Evolutionary conservation across 179 eudicot species (phyloP).

Genomic region (Nepenthes alata): DNA sequence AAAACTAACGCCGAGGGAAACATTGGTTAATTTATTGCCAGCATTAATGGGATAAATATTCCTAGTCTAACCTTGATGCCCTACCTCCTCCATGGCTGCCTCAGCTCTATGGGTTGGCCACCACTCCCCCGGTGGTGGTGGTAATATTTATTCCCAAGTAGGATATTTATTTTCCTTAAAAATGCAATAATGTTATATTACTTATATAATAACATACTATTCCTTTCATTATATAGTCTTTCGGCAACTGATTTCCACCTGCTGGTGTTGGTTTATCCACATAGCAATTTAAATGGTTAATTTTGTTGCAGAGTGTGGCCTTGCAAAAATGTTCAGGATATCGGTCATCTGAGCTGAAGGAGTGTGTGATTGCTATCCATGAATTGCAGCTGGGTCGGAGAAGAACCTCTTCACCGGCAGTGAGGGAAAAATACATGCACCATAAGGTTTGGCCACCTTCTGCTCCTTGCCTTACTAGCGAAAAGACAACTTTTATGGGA

Average conservation of each 20-base stretch:
- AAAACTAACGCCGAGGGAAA: too few relatives aligned
- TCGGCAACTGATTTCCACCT: not conserved
- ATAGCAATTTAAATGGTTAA: not conserved
- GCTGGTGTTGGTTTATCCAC: not conserved
- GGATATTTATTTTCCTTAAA: too few relatives aligned
- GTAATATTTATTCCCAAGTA: too few relatives aligned
- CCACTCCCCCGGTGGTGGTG: too few relatives aligned
- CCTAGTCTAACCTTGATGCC: too few relatives aligned
- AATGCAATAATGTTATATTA: too few relatives aligned
- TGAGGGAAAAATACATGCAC: not conserved
- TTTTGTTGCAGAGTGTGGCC: not conserved
- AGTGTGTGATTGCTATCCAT: conserved; percentile 1
- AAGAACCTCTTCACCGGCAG: not conserved
- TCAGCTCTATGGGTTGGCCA: too few relatives aligned
- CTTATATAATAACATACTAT: too few relatives aligned
- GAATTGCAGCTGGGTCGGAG: conserved; percentile 1
- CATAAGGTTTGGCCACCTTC: not conserved
- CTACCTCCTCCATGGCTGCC: too few relatives aligned
- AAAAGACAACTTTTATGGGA: not conserved
- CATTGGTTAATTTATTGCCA: too few relatives aligned
- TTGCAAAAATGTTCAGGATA: conserved; percentile 3
- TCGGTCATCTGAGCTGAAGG: not conserved
- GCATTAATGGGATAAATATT: too few relatives aligned
- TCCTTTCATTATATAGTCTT: not conserved
- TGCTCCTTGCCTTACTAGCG: not conserved